A percentile compares a stretch with the other conserved stretches of the same genome.
phyloP scores from a whole-genome alignment of 2,329 filamentous ascomycete genomes.

The Sporothrix pseudoabietina region DNA sequence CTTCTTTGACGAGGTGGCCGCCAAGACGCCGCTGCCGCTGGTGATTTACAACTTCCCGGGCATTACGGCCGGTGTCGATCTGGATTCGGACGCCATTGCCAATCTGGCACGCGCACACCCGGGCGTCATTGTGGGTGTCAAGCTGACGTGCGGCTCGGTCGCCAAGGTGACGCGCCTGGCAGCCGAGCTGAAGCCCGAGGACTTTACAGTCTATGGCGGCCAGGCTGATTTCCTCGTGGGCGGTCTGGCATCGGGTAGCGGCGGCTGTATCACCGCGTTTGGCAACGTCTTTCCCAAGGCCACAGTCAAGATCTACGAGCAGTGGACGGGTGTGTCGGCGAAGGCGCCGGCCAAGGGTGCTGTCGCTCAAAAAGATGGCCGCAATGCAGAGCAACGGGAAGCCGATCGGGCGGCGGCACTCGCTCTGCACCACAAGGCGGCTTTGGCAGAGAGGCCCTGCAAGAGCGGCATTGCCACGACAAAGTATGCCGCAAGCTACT shows the following conservation, averaged over 20 bases:
- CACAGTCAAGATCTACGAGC: conserved; percentile 59
- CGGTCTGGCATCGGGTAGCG: conserved; percentile 59
- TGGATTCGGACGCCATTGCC: conserved; percentile 65
- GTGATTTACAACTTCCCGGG: conserved; percentile 70
- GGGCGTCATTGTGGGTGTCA: conserved; percentile 35
- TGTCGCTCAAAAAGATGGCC: conserved; percentile 12
- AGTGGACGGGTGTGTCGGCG: conserved; percentile 49
- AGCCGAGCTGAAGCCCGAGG: conserved; percentile 52
- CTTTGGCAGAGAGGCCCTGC: conserved; percentile 65
- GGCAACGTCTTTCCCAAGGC: conserved; percentile 64
- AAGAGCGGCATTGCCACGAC: conserved; percentile 67
- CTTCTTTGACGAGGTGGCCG: conserved; percentile 62
- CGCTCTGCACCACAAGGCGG: conserved; percentile 61
- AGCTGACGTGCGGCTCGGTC: conserved; percentile 68
- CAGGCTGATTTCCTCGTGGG: conserved; percentile 71
- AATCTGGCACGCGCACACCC: conserved; percentile 47
- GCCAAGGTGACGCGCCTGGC: conserved; percentile 68
- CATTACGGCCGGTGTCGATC: conserved; percentile 68
- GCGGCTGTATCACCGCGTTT: conserved; percentile 64
- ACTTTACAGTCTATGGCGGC: conserved; percentile 70
- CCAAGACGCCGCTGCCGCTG: conserved; percentile 56
- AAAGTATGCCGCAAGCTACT: conserved; percentile 68
- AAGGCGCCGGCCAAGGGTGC: not conserved
- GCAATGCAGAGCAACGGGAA: conserved; percentile 39
- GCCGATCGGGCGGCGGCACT: conserved; percentile 62